These are phyloP conservation scores for Kluyveromyces wickerhamii DNA, from an alignment of 805 yeast species.

Conservation along the genomic window DNA sequence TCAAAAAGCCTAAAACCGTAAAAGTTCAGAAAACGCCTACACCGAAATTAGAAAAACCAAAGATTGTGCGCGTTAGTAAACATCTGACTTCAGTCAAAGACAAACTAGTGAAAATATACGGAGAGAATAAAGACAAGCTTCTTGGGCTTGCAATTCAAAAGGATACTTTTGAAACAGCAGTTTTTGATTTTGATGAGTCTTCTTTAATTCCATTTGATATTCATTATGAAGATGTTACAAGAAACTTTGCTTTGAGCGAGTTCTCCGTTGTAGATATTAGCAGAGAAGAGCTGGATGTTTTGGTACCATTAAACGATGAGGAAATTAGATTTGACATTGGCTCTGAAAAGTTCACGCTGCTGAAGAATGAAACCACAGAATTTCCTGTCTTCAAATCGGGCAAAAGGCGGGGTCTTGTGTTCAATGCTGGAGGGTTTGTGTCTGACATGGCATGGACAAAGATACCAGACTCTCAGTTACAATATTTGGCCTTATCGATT, in stretches of 20 bases:
- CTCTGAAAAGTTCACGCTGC: conserved; percentile 14
- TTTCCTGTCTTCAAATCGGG: conserved; percentile 24
- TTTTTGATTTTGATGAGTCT: conserved; percentile 33
- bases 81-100: conserved; percentile 36
- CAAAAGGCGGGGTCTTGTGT: conserved; percentile 32
- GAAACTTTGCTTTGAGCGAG: conserved; percentile 9
- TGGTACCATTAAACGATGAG: conserved; percentile 20
- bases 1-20: conserved; percentile 1
- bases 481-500: conserved; percentile 44
- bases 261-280: conserved; percentile 11
- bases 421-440: conserved; percentile 45
- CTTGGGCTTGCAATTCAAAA: conserved; percentile 38
- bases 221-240: conserved; percentile 12
- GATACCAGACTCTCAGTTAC: conserved; percentile 22
- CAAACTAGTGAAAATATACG: conserved; percentile 39
- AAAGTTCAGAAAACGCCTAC: conserved; percentile 8
- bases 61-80: conserved; percentile 23
- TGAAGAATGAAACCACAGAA: conserved; percentile 16
- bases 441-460: conserved; percentile 49
- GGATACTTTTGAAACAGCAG: conserved; percentile 40
- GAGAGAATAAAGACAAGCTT: conserved; percentile 39
- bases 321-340: conserved; percentile 17
- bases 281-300: conserved; percentile 15
- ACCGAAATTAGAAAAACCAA: conserved; percentile 16
- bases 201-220: background rate